These are phyloP conservation scores for Plasmopara viticola DNA, from an alignment of 352 stramenopile species.

Conservation along the genomic window DNA sequence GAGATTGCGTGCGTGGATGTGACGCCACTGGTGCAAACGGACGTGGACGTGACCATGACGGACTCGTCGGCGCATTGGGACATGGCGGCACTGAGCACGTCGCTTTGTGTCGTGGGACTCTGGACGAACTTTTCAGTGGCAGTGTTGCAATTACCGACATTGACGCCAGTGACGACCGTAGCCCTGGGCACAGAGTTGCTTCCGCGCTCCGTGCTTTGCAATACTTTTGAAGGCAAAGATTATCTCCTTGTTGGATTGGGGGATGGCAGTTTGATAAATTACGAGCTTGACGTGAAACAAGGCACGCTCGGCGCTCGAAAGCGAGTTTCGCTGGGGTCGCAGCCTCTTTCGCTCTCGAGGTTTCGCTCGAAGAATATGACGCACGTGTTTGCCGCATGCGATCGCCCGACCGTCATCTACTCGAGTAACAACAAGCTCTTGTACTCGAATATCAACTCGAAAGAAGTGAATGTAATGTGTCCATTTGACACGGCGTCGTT, in stretches of 20 bases:
- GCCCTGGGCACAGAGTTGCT: conserved; percentile 76
- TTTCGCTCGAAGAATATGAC: conserved; percentile 90
- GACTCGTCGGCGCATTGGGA: conserved; percentile 47
- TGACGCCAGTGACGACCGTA: conserved; percentile 62
- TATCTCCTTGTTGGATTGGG: conserved; percentile 96
- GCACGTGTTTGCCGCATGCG: conserved; percentile 95
- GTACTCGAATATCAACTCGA: conserved; percentile 94
- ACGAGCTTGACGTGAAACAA: conserved; percentile 56
- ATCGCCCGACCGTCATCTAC: conserved; percentile 97
- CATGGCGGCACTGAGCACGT: conserved; percentile 36
- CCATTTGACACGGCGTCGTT: conserved; percentile 90
- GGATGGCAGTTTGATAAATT: conserved; percentile 93
- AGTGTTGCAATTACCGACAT: conserved; percentile 72
- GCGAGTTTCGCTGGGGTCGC: conserved; percentile 92
- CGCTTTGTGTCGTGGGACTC: conserved; percentile 80
- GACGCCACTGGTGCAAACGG: conserved; percentile 43
- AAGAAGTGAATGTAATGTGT: conserved; percentile 91
- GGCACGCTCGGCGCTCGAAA: conserved; percentile 76
- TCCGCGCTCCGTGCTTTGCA: conserved; percentile 84
- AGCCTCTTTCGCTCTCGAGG: conserved; percentile 91
- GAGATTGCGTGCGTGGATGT: conserved; percentile 95
- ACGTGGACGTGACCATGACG: conserved; percentile 63
- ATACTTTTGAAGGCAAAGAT: conserved; percentile 75
- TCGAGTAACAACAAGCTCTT: conserved; percentile 93
- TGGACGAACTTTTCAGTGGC: conserved; percentile 93